Evolutionary conservation across 2,329 filamentous ascomycete genomes (phyloP).

Genomic region (Aphanocladium album): DNA sequence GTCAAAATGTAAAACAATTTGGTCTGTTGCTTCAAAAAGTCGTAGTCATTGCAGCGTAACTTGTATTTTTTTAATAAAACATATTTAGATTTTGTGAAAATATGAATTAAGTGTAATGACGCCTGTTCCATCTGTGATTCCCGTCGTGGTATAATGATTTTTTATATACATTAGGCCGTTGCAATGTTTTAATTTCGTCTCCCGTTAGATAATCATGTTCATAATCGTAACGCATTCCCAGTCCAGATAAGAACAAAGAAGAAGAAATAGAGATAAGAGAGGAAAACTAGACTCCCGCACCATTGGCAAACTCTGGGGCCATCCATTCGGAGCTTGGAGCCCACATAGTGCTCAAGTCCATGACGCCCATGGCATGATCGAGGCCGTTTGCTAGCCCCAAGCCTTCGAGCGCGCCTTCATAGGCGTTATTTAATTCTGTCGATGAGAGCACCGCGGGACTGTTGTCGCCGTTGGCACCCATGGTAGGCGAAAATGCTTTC

Average conservation of each 20-base stretch:
- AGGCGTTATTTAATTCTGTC: constrained; percentile 43
- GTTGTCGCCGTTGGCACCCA: constrained; percentile 8
- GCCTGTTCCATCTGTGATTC: not conserved
- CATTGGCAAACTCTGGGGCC: constrained; percentile 28
- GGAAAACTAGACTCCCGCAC: constrained; percentile 24
- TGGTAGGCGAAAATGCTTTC: constrained; percentile 13
- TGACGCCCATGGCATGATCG: constrained; percentile 36
- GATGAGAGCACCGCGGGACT: not conserved
- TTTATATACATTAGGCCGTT: not conserved
- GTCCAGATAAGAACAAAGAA: not conserved
- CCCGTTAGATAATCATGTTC: not conserved
- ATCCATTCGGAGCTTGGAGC: constrained; percentile 29
- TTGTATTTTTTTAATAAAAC: not conserved
- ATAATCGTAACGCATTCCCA: not conserved
- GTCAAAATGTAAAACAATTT: constrained; percentile 47
- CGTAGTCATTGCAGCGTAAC: not conserved
- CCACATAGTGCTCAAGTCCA: constrained; percentile 30
- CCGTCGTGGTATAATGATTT: not conserved
- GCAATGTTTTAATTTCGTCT: not conserved
- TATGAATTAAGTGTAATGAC: not conserved
- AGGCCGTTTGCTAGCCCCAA: constrained; percentile 42
- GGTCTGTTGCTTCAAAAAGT: too few relatives aligned
- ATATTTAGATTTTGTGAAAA: not conserved
- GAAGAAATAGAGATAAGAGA: not conserved
- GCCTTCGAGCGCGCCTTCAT: constrained; percentile 43